Evolutionary conservation across 139 green algal genomes (phyloP), one percentile per base, ranked within the genome.

Genomic region (Chara braunii): DNA sequence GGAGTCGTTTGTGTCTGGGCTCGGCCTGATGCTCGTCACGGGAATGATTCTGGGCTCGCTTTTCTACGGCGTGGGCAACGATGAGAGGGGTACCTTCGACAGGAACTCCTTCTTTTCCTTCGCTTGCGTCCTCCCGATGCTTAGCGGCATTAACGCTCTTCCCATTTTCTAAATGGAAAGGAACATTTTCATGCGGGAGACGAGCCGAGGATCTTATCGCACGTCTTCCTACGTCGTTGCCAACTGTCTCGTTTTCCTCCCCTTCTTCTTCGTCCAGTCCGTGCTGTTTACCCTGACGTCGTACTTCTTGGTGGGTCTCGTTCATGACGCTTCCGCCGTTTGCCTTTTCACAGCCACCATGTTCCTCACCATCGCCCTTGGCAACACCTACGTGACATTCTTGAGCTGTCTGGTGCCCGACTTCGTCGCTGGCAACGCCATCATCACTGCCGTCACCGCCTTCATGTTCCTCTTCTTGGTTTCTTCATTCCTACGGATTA

Each of bases 301-400:
- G 9, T 77, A 33, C 28, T 77, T 35, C 35, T 72, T 36, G 14
- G 68, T 78, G 12, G 68, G 69, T 3, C n/a, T 77, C 24, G 29
- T 37, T 33, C 34, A 24, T 33, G 68, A 68, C 22, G 7, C 14
- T 34, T 1, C n/a, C 1, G 23, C 14, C 50, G 70, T 80, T 35
- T 18, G 72, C 65, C 78, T 77, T 24, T 81, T 80, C 67, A 52
- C 11, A 12, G 18, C 72, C 48, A 28, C 57, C 48, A 24, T 74
- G 14, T 77, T 61, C 24, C 26, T 60, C 24, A 29, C 29, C 50
- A 28, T 77, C 57, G 32, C 70, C 31, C 60, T 34, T 0, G 68
- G 51, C 14, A 77, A 77, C 67, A 28, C 65, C 18, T 81, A 79
- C 71, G 68, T 80, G 36, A 74, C 35, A 22, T 77, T 78, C 65